These are phyloP conservation scores for Debaryomyces psychrophilus DNA, from an alignment of 1,139 yeast genomes.

Conservation along the genomic window DNA sequence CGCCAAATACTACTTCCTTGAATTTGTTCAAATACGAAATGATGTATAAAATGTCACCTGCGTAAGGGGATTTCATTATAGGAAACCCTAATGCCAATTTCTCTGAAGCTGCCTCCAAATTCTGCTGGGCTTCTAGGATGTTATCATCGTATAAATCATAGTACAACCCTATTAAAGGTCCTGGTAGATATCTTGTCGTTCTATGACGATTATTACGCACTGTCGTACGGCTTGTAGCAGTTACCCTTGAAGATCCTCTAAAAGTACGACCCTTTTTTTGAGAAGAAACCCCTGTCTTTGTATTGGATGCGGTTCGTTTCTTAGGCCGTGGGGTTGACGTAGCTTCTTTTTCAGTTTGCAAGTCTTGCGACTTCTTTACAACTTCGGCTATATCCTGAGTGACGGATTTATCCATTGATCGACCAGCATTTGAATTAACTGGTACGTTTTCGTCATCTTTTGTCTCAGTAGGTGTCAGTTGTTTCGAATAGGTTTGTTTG, in stretches of 20 bases:
- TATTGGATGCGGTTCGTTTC: constrained; percentile 1
- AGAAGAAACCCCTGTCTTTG: not conserved
- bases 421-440: too few species aligned
- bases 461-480: not conserved
- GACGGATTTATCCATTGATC: too few species aligned
- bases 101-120: constrained; percentile 24
- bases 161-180: constrained; percentile 41
- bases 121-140: constrained; percentile 25
- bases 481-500: not conserved
- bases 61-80: constrained; percentile 39
- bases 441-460: not conserved
- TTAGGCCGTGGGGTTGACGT: not conserved
- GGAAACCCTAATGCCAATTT: constrained; percentile 38
- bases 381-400: not conserved
- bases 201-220: constrained; percentile 33
- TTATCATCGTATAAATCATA: constrained; percentile 47
- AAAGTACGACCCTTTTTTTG: constrained; percentile 3
- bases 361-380: not conserved
- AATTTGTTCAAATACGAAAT: constrained; percentile 51
- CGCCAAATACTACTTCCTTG: constrained; percentile 31
- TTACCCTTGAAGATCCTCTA: constrained; percentile 9
- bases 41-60: constrained; percentile 46
- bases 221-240: constrained; percentile 34
- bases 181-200: constrained; percentile 41
- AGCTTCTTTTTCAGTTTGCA: not conserved